Evolutionary conservation across 345 rosid genomes (phyloP).

Genomic region (Euclidium syriacum): DNA sequence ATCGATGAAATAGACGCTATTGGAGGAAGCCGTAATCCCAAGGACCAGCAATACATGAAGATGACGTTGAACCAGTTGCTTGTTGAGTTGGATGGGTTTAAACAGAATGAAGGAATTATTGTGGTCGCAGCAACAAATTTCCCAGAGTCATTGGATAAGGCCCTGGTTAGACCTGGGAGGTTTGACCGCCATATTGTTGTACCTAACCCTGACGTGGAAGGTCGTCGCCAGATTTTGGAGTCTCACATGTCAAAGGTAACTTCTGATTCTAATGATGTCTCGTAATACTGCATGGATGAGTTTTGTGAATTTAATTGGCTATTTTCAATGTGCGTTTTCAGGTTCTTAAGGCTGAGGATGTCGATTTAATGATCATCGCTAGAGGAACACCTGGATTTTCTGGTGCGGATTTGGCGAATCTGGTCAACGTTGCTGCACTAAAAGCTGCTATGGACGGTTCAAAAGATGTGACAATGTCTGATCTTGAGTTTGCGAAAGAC

Average conservation of each 20-base stretch:
- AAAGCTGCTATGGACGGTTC: conserved; percentile 98
- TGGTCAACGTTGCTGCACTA: conserved; percentile 85
- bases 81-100: conserved; percentile 95
- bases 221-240: conserved; percentile 92
- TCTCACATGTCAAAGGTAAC: conserved; percentile 96
- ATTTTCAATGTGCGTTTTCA: conserved; percentile 26
- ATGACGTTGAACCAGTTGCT: conserved; percentile 97
- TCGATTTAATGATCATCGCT: conserved; percentile 90
- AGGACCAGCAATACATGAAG: conserved; percentile 92
- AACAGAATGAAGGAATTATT: conserved; percentile 96
- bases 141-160: conserved; percentile 92
- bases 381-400: conserved; percentile 98
- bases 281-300: not conserved
- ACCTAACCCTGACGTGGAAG: conserved; percentile 97
- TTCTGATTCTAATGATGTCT: not conserved
- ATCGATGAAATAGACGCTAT: conserved; percentile 99
- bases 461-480: conserved; percentile 80
- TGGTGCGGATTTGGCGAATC: conserved; percentile 92
- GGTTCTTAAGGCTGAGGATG: conserved; percentile 88
- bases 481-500: conserved; percentile 92
- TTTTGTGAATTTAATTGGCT: not conserved
- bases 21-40: conserved; percentile 92
- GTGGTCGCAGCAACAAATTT: conserved; percentile 96
- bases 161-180: conserved; percentile 93
- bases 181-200: conserved; percentile 91